These are phyloP conservation scores for Solanum boliviense DNA, from an alignment of 257 asterid species.

Conservation along the genomic window DNA sequence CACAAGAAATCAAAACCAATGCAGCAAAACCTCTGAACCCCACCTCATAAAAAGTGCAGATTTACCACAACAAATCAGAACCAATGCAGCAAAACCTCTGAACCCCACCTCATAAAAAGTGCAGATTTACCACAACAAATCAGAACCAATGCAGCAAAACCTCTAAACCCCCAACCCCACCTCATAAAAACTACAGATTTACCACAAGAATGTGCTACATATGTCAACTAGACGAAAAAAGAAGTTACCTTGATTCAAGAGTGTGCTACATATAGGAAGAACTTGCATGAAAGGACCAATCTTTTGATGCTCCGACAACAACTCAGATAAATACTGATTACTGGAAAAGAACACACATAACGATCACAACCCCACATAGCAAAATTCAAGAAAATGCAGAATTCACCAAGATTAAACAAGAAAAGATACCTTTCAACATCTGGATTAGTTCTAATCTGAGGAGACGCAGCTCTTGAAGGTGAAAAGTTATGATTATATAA, in stretches of 20 bases:
- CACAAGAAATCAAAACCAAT: not conserved
- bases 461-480: slow-evolving; percentile 84
- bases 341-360: slow-evolving; percentile 18
- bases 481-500: slow-evolving; percentile 65
- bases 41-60: not conserved
- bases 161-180: not conserved
- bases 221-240: not conserved
- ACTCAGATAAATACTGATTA: slow-evolving; percentile 83
- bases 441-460: slow-evolving; percentile 54
- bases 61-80: not conserved
- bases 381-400: not conserved
- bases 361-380: not conserved
- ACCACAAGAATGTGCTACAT: slow-evolving; percentile 51
- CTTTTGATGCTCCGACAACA: slow-evolving; percentile 91
- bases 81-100: not conserved
- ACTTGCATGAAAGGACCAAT: slow-evolving; percentile 94
- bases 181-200: not conserved
- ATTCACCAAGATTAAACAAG: not conserved
- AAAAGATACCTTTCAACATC: slow-evolving; percentile 61
- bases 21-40: not conserved
- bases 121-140: not conserved
- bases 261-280: slow-evolving; percentile 80
- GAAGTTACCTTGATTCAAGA: slow-evolving; percentile 72
- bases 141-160: not conserved
- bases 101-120: not conserved